Base-by-base conservation (phyloP, 2,329 filamentous ascomycete species). In the Kalmusia sp. region DNA sequence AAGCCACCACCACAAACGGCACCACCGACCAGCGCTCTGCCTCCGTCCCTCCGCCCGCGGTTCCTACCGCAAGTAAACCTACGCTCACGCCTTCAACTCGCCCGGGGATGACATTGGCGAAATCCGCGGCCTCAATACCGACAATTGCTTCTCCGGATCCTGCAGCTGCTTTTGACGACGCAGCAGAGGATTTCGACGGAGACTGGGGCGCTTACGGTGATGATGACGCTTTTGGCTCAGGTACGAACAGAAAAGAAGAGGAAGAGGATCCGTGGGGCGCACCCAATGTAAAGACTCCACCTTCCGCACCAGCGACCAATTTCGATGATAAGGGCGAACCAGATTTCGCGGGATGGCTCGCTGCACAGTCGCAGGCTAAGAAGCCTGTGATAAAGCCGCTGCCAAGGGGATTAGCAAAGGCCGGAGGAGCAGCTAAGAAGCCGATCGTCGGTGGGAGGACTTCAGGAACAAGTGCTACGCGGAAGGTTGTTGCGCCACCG, bases 291-390 rank as follows among this genome's bases (percentile, higher is more conserved):
- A 60, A 65, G 64, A 35, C 53, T 59, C 71, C 74, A 27, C 58
- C 63, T 11, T 52, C 64, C 9, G 47, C 71, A 6, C 65, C 79
- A 49, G 69, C 25, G 77, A 82, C 68, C 6, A 82, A 88, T 0
- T 93, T 89, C 59, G 91, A 93, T 54, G 92, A 96, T 63, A 87
- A 90, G 22, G 87, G 88, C 2, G 93, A 99, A 72, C 93, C 93
- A 0, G 95, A 98, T 73, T 98, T 99, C 74, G 93, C 92, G 4
- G 93, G 92, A 4, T 98, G 95, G 93, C 76, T 98, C 19, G 92
- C 91, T 11, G 92, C 93, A 11, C 92, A 97, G 71, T 86, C 89
- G 5, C 83, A 88, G 58, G 85, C 89, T 58, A 97, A 96, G 77
- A 82, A 82, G 66, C 73, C 53, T 47, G 70, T 51, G 1, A 83